Percentiles rank a stretch among this genome's conserved stretches.
phyloP scores from a whole-genome alignment of 495 filamentous ascomycete species.

The Cenococcum geophilum region DNA sequence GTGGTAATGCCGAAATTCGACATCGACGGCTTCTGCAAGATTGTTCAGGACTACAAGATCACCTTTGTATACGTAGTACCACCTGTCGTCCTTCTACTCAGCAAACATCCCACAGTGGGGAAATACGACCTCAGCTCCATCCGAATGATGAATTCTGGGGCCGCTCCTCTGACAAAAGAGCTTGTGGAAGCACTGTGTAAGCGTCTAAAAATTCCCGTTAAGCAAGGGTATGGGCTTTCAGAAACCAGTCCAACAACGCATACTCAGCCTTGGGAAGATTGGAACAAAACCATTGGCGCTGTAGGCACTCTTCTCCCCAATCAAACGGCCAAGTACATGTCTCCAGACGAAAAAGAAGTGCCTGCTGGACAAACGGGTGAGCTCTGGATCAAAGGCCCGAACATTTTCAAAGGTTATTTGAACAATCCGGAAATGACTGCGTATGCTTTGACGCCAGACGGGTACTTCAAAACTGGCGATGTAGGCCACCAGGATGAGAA shows the following conservation, averaged over 20 bases:
- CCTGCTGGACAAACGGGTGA: slow-evolving; percentile 43
- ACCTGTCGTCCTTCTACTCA: slow-evolving; percentile 73
- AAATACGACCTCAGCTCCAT: slow-evolving; percentile 77
- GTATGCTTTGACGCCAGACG: slow-evolving; percentile 61
- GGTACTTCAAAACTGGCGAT: slow-evolving; percentile 83
- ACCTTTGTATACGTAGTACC: slow-evolving; percentile 81
- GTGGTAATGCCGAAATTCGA: slow-evolving; percentile 83
- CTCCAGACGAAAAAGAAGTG: slow-evolving; percentile 36
- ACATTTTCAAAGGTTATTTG: slow-evolving; percentile 71
- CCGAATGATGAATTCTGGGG: slow-evolving; percentile 82
- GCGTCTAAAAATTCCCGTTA: slow-evolving; percentile 60
- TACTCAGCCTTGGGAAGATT: slow-evolving; percentile 63
- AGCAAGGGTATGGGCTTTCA: slow-evolving; percentile 45
- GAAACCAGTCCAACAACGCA: slow-evolving; percentile 58
- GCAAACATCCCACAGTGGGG: slow-evolving; percentile 66
- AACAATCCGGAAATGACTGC: slow-evolving; percentile 61
- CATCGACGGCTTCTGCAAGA: slow-evolving; percentile 66
- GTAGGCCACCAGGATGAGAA: slow-evolving; percentile 53
- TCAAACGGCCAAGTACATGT: slow-evolving; percentile 76
- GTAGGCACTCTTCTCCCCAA: slow-evolving; percentile 78
- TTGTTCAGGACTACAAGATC: slow-evolving; percentile 66
- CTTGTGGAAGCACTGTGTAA: slow-evolving; percentile 72
- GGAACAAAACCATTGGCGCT: slow-evolving; percentile 69
- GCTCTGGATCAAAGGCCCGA: slow-evolving; percentile 67
- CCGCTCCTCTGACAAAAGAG: slow-evolving; percentile 79